A percentile compares a stretch with the other conserved stretches of the same genome.
phyloP scores from a whole-genome alignment of 1,284 basidiomycete species.

The Trametes versicolor region DNA sequence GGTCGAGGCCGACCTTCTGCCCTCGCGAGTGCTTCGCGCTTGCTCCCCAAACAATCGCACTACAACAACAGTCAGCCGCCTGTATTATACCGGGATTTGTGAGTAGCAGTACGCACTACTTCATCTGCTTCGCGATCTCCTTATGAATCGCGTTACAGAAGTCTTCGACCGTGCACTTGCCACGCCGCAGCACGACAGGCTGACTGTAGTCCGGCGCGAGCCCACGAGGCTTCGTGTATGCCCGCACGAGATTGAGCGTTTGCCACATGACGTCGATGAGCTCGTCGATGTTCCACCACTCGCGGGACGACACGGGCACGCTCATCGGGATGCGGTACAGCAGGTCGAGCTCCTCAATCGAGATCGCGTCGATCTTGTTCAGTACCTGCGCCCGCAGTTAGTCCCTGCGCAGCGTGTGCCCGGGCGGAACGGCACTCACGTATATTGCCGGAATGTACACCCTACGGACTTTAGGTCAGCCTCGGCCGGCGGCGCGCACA shows the following conservation, averaged over 20 bases:
- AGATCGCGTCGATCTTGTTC: slow-evolving; percentile 97
- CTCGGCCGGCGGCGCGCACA: neutral
- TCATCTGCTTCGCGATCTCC: slow-evolving; percentile 93
- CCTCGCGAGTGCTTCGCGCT: slow-evolving; percentile 97
- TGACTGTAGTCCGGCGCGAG: slow-evolving; percentile 88
- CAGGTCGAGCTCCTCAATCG: slow-evolving; percentile 97
- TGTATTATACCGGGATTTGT: neutral
- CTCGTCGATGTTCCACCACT: slow-evolving; percentile 99
- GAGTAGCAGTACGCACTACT: slow-evolving; percentile 70
- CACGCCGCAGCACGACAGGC: slow-evolving; percentile 83
- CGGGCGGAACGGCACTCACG: slow-evolving; percentile 56
- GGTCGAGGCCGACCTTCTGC: slow-evolving; percentile 95
- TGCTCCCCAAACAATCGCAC: slow-evolving; percentile 92
- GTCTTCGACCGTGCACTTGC: slow-evolving; percentile 86
- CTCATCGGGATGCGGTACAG: slow-evolving; percentile 95
- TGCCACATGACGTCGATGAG: slow-evolving; percentile 93
- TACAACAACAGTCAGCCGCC: slow-evolving; percentile 44
- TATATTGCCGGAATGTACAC: slow-evolving; percentile 95
- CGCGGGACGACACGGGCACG: slow-evolving; percentile 92
- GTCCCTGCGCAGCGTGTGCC: slow-evolving; percentile 2
- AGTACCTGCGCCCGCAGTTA: slow-evolving; percentile 59
- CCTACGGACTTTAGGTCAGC: slow-evolving; percentile 49
- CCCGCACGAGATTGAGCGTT: slow-evolving; percentile 88
- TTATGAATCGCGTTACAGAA: slow-evolving; percentile 93
- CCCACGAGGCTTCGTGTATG: slow-evolving; percentile 96